These are phyloP conservation scores for Collybia mongolica DNA, from an alignment of 768 basidiomycete species.

Conservation along the genomic window DNA sequence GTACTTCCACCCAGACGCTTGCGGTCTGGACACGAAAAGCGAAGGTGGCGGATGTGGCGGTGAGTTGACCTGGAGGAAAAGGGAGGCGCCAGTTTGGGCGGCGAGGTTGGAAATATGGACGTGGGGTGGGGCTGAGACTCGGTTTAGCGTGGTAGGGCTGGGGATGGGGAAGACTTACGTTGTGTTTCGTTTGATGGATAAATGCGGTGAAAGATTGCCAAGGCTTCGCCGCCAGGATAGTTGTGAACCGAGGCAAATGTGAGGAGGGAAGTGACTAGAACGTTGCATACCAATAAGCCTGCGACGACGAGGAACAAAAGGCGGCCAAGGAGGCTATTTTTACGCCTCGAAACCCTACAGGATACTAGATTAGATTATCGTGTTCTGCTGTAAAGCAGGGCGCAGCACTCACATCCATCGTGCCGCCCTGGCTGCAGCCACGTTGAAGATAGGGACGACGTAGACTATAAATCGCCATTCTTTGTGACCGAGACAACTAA, in stretches of 20 bases:
- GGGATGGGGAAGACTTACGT: conserved; percentile 9
- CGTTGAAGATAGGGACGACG: conserved; percentile 76
- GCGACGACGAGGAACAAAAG: conserved; percentile 44
- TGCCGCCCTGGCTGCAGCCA: conserved; percentile 71
- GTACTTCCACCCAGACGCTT: conserved; percentile 55
- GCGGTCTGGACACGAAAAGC: conserved; percentile 10
- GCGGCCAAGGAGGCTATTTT: conserved; percentile 42
- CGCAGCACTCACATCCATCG: conserved; percentile 54
- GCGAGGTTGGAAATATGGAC: conserved; percentile 85
- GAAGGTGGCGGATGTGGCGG: conserved; percentile 43
- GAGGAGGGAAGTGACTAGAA: conserved; percentile 48
- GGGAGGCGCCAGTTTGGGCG: conserved; percentile 86
- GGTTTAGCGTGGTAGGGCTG: neutral
- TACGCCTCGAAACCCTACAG: conserved; percentile 48
- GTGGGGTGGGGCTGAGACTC: conserved; percentile 29
- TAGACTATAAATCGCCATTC: conserved; percentile 98
- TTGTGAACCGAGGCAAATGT: conserved; percentile 66
- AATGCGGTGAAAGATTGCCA: conserved; percentile 57
- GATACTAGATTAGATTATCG: neutral
- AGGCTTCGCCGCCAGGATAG: conserved; percentile 87
- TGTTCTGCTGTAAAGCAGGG: neutral
- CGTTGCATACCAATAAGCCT: conserved; percentile 53
- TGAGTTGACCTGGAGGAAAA: conserved; percentile 74
- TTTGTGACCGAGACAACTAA: conserved; percentile 87
- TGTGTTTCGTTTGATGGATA: conserved; percentile 28